Evolutionary conservation across 257 asterid species (phyloP).

Genomic region (Orobanche coerulescens): DNA sequence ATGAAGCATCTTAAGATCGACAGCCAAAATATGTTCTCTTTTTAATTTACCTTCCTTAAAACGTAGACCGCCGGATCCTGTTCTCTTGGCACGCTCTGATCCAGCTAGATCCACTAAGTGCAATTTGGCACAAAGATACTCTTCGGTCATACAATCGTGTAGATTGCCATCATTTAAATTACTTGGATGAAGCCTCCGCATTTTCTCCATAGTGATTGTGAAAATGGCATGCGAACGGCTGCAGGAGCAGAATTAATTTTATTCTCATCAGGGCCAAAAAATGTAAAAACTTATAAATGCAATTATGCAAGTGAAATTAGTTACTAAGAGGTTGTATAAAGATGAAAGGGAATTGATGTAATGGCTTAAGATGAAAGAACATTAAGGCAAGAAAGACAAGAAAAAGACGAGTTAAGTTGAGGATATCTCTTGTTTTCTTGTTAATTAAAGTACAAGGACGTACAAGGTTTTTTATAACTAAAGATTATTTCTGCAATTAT

Average conservation of each 20-base stretch:
- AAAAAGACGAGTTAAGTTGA: too few relatives aligned
- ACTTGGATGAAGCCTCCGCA: slow-evolving; percentile 52
- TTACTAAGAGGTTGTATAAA: too few relatives aligned
- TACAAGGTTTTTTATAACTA: too few relatives aligned
- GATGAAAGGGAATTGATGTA: too few relatives aligned
- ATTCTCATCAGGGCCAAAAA: not conserved
- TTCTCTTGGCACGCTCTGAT: slow-evolving; percentile 96
- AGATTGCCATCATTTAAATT: slow-evolving; percentile 37
- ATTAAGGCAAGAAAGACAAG: too few relatives aligned
- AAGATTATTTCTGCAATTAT: too few relatives aligned
- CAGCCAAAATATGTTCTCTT: not conserved
- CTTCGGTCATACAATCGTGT: slow-evolving; percentile 74
- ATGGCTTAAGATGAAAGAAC: too few relatives aligned
- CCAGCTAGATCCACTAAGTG: slow-evolving; percentile 99
- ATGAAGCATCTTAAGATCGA: slow-evolving; percentile 12
- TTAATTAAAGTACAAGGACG: too few relatives aligned
- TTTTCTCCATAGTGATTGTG: slow-evolving; percentile 98
- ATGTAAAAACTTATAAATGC: not conserved
- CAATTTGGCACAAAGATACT: slow-evolving; percentile 94
- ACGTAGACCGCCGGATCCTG: slow-evolving; percentile 98
- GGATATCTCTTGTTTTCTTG: too few relatives aligned
- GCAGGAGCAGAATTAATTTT: slow-evolving; percentile 18
- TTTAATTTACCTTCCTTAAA: slow-evolving; percentile 75
- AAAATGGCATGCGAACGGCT: slow-evolving; percentile 99
- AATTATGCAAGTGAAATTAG: not conserved